Evolutionary conservation across 2,329 filamentous ascomycete species (phyloP).

Genomic region (Cladosporium velox): DNA sequence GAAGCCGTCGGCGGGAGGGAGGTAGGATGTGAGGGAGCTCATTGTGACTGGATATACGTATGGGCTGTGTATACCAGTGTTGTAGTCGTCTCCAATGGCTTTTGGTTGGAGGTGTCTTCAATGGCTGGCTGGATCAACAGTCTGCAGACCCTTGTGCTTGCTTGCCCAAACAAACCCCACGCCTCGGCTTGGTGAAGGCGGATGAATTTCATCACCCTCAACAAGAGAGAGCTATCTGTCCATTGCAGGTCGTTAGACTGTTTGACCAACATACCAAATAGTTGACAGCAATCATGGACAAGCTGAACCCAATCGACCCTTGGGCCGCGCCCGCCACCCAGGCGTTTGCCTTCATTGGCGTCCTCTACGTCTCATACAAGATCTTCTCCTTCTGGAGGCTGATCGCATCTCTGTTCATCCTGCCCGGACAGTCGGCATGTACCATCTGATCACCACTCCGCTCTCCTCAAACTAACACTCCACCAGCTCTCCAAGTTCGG

Average conservation of each 20-base stretch:
- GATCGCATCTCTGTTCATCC: constrained; percentile 51
- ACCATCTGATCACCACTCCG: background rate
- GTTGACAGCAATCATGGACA: constrained; percentile 21
- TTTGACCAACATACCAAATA: background rate
- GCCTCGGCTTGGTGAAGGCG: background rate
- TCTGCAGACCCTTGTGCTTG: background rate
- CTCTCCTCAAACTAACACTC: constrained; percentile 1
- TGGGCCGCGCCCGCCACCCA: constrained; percentile 37
- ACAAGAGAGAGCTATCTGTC: background rate
- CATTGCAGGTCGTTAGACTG: background rate
- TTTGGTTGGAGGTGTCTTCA: background rate
- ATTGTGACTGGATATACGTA: background rate
- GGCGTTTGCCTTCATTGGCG: constrained; percentile 40
- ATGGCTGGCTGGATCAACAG: background rate
- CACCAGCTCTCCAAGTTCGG: constrained; percentile 83
- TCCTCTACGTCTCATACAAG: constrained; percentile 41
- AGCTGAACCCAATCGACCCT: constrained; percentile 28
- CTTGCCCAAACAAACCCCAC: background rate
- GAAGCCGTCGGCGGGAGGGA: constrained; percentile 52
- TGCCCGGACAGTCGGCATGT: constrained; percentile 51
- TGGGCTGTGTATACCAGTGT: background rate
- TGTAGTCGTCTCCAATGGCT: background rate
- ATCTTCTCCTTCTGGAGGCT: constrained; percentile 51
- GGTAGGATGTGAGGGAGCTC: constrained; percentile 38
- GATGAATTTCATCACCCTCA: constrained; percentile 2